Percentiles rank a stretch among this genome's conserved stretches.
Evolutionary conservation across 352 stramenopile species (phyloP).

Genomic region (Globisporangium echinulatum): DNA sequence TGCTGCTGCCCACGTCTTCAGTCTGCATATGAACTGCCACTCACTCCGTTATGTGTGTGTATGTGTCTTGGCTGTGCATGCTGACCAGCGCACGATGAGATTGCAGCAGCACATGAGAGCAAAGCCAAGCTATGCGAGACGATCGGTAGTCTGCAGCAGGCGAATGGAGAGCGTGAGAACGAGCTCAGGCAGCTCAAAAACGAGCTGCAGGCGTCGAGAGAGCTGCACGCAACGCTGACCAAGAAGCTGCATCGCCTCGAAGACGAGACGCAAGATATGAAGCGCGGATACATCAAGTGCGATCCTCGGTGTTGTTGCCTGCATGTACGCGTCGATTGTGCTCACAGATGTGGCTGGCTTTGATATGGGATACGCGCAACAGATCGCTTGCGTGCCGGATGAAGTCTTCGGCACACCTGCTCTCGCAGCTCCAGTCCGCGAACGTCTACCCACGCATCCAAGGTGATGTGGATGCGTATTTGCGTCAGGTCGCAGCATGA

Average conservation of each 20-base stretch:
- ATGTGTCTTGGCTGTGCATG: neutral
- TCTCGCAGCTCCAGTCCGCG: conserved; percentile 30
- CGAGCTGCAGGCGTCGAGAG: conserved; percentile 36
- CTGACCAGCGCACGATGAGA: conserved; percentile 44
- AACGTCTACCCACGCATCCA: conserved; percentile 15
- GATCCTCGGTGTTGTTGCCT: neutral
- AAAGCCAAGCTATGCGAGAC: conserved; percentile 52
- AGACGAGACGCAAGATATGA: conserved; percentile 24
- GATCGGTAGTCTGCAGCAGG: conserved; percentile 48
- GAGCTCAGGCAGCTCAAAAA: conserved; percentile 37
- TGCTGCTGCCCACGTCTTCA: conserved; percentile 4
- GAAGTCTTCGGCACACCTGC: conserved; percentile 42
- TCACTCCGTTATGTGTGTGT: neutral
- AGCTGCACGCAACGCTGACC: conserved; percentile 34
- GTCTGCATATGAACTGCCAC: neutral
- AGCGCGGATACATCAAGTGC: conserved; percentile 57
- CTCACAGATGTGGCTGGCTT: neutral
- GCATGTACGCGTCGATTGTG: no score
- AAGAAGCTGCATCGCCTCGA: conserved; percentile 44
- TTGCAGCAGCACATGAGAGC: conserved; percentile 30
- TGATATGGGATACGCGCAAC: neutral
- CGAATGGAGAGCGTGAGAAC: conserved; percentile 32
- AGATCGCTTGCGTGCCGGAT: conserved; percentile 55
- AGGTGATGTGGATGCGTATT: neutral
- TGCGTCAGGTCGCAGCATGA: no score